These are phyloP conservation scores for Yarrowia divulgata DNA, from an alignment of 805 yeast species.

Conservation along the genomic window DNA sequence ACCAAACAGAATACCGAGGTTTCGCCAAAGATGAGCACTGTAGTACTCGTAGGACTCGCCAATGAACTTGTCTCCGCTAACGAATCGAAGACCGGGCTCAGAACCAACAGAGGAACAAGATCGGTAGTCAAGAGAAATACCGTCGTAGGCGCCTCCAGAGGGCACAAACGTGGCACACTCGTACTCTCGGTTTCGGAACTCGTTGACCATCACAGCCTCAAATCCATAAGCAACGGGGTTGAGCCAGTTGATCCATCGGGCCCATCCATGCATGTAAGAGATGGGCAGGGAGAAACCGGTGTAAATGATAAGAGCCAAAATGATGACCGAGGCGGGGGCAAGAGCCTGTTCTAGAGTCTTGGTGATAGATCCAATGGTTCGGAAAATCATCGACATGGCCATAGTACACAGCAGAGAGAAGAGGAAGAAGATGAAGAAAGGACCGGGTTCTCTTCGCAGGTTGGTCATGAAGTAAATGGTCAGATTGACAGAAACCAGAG, in stretches of 20 bases:
- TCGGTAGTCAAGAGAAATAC: conserved; percentile 47
- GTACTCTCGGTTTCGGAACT: conserved; percentile 52
- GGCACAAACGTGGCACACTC: conserved; percentile 56
- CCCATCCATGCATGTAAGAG: conserved; percentile 58
- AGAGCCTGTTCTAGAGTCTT: conserved; percentile 54
- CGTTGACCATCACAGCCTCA: conserved; percentile 57
- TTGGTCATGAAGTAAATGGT: conserved; percentile 58
- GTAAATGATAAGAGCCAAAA: conserved; percentile 54
- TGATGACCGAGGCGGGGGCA: conserved; percentile 55
- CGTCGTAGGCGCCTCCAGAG: conserved; percentile 54
- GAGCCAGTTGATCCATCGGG: conserved; percentile 58
- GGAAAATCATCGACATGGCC: conserved; percentile 62
- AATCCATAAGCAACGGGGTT: conserved; percentile 57
- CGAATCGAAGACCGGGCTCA: conserved; percentile 57
- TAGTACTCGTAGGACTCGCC: conserved; percentile 55
- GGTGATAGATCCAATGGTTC: conserved; percentile 53
- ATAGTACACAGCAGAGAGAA: conserved; percentile 56
- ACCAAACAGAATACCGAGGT: conserved; percentile 66
- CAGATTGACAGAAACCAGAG: conserved; percentile 49
- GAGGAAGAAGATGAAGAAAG: conserved; percentile 59
- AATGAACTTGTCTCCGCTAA: conserved; percentile 62
- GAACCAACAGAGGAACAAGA: conserved; percentile 68
- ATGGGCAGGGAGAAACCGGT: conserved; percentile 59
- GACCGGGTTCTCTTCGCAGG: conserved; percentile 61
- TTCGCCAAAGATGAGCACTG: conserved; percentile 65